A percentile compares a stretch with the other conserved stretches of the same genome.
These are phyloP conservation scores for Stagonosporopsis chrysanthemi DNA, from an alignment of 2,329 filamentous ascomycete genomes.

Conservation along the genomic window DNA sequence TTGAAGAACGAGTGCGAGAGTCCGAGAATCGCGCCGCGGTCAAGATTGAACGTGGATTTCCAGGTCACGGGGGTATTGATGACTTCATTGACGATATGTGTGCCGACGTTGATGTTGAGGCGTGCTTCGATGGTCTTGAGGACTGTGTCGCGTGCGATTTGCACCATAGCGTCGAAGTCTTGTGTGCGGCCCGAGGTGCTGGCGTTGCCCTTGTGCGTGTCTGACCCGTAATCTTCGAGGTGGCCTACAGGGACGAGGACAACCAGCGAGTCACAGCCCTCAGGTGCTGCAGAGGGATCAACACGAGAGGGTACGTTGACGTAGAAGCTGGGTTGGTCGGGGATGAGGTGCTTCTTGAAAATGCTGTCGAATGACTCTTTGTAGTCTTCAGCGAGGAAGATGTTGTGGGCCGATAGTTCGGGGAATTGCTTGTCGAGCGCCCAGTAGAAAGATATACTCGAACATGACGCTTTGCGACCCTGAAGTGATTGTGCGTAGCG, in stretches of 20 bases:
- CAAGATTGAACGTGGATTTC: constrained; percentile 74
- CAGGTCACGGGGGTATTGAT: constrained; percentile 72
- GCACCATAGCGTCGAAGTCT: constrained; percentile 69
- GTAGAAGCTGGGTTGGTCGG: constrained; percentile 75
- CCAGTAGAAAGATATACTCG: constrained; percentile 81
- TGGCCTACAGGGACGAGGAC: constrained; percentile 78
- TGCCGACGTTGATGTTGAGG: constrained; percentile 63
- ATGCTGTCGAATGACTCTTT: constrained; percentile 77
- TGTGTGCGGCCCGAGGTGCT: constrained; percentile 55
- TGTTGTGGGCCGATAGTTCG: constrained; percentile 74
- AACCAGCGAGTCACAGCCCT: constrained; percentile 70
- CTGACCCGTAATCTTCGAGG: constrained; percentile 56
- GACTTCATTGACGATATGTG: constrained; percentile 65
- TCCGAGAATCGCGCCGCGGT: constrained; percentile 76
- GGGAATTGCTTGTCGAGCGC: constrained; percentile 66
- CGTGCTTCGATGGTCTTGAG: constrained; percentile 67
- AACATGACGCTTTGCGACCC: constrained; percentile 68
- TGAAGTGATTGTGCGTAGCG: constrained; percentile 52
- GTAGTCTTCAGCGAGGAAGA: constrained; percentile 78
- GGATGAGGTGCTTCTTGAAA: constrained; percentile 73
- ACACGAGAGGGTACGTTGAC: constrained; percentile 77
- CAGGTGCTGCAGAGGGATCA: constrained; percentile 71
- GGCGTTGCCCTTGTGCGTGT: constrained; percentile 51
- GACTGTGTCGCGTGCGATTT: constrained; percentile 66
- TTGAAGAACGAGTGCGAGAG: constrained; percentile 78